phyloP scores from a whole-genome alignment of 768 basidiomycete genomes.

The Collybia mongolica region DNA sequence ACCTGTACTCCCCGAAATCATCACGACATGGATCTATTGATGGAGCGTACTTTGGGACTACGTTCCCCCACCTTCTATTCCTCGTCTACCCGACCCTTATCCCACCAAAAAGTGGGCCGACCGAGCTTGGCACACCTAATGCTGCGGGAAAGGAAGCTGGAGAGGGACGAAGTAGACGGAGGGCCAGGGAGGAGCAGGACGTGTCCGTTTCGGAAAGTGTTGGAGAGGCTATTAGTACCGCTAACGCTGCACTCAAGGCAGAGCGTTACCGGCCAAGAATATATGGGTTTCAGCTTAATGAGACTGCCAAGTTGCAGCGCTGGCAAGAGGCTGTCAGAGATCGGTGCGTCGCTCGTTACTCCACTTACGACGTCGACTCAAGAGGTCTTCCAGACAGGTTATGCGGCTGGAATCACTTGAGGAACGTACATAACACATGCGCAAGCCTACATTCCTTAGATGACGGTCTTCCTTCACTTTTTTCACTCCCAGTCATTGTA shows the following conservation, averaged over 20 bases:
- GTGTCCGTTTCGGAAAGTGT: conserved; percentile 52
- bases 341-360: conserved; percentile 46
- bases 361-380: conserved; percentile 7
- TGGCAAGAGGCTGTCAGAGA: conserved; percentile 97
- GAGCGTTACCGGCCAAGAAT: conserved; percentile 92
- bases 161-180: conserved; percentile 35
- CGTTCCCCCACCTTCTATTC: conserved; percentile 95
- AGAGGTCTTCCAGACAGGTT: conserved; percentile 39
- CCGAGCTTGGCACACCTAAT: conserved; percentile 23
- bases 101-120: conserved; percentile 69
- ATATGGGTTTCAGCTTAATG: conserved; percentile 96
- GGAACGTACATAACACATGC: conserved; percentile 10
- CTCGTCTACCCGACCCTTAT: conserved; percentile 95
- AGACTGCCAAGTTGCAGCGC: conserved; percentile 87
- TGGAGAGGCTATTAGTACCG: conserved; percentile 73
- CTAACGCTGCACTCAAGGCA: conserved; percentile 81
- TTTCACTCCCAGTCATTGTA: too few relatives aligned
- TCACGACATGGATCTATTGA: conserved; percentile 97
- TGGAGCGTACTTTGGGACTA: conserved; percentile 98
- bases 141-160: conserved; percentile 21
- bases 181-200: conserved; percentile 53
- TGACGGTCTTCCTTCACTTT: too few relatives aligned
- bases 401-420: conserved; percentile 48
- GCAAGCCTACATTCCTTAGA: too few relatives aligned
- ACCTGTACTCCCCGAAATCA: conserved; percentile 97